Conservation (phyloP, 1,284 basidiomycete species). For the Leccinum glutinopallens region DNA sequence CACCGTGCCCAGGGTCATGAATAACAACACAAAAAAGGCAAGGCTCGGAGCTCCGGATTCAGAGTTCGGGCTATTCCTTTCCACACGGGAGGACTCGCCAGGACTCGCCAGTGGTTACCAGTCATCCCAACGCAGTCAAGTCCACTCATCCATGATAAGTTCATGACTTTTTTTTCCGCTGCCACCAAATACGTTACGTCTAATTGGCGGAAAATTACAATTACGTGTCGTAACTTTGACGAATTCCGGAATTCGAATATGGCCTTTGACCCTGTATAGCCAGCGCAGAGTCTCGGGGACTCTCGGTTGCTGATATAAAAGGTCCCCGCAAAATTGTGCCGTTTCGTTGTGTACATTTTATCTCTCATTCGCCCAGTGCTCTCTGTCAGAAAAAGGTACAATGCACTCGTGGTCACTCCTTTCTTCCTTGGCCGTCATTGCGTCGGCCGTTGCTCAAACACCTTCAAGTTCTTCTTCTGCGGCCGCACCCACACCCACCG, state of each 20-base stretch:
- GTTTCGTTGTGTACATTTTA: conserved; percentile 26
- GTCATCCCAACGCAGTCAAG: too few relatives aligned
- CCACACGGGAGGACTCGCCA: background rate
- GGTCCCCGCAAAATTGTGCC: background rate
- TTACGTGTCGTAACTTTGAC: conserved; percentile 14
- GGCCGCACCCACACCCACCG: conserved; percentile 31
- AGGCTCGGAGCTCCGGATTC: background rate
- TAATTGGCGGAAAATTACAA: background rate
- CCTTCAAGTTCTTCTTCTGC: conserved; percentile 28
- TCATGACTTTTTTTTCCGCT: background rate
- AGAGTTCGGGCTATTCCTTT: background rate
- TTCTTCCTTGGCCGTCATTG: conserved; percentile 25
- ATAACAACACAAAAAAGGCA: background rate
- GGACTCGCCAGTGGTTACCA: background rate
- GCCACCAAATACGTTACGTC: background rate
- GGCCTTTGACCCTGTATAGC: conserved; percentile 16
- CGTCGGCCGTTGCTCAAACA: conserved; percentile 25
- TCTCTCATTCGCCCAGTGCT: conserved; percentile 18
- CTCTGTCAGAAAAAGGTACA: conserved; percentile 8
- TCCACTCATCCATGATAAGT: too few relatives aligned
- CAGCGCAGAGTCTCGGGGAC: conserved; percentile 1
- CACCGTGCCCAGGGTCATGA: background rate
- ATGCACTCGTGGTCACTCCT: conserved; percentile 36
- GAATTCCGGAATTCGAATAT: background rate
- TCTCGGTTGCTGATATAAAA: conserved; percentile 27